Evolutionary conservation across 257 asterid genomes (phyloP).

Genomic region (Striga asiatica): DNA sequence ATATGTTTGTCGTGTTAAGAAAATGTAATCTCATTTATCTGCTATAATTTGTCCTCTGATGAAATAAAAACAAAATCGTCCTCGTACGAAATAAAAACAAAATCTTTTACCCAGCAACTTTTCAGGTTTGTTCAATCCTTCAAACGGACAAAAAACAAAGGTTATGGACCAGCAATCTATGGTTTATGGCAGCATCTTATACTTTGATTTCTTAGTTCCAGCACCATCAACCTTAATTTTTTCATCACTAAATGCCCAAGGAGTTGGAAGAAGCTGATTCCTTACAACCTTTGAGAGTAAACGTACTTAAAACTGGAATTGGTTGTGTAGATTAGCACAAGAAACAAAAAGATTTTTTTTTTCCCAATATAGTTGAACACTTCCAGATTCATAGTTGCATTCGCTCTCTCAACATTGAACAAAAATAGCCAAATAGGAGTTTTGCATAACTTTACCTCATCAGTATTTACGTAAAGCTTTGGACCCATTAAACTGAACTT

Average conservation of each 20-base stretch:
- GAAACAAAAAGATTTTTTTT: neutral
- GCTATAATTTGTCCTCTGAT: neutral
- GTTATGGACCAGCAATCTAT: no score
- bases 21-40: neutral
- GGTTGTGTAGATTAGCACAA: neutral
- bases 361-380: neutral
- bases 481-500: constrained; percentile 84
- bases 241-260: neutral
- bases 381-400: constrained; percentile 3
- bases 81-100: no score
- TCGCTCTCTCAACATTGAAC: constrained; percentile 4
- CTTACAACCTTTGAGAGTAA: neutral
- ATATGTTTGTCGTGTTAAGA: neutral
- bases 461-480: constrained; percentile 60
- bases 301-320: neutral
- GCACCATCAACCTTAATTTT: neutral
- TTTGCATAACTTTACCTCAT: constrained; percentile 28
- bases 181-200: neutral
- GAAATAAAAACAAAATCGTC: neutral
- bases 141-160: no score
- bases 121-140: no score
- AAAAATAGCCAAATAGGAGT: neutral
- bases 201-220: neutral
- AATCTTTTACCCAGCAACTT: no score
- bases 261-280: neutral